Evolutionary conservation across 2,329 filamentous ascomycete species (phyloP).

Genomic region (Pestalotiopsis sp.): DNA sequence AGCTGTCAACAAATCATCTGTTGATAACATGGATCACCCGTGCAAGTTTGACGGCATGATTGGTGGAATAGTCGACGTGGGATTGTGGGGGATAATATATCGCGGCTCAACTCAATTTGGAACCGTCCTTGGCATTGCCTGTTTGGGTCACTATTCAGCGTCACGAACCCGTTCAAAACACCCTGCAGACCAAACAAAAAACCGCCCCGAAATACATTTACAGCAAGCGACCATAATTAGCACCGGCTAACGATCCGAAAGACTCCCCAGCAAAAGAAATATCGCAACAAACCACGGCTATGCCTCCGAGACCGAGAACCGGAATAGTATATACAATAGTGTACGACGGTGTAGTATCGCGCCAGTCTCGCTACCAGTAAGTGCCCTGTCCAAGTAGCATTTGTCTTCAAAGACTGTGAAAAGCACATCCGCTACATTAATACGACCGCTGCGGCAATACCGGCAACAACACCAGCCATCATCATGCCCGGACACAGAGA

Average conservation of each 20-base stretch:
- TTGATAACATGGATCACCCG: not conserved
- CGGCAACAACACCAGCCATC: slow-evolving; percentile 1
- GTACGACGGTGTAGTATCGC: not conserved
- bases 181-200: too few species aligned
- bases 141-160: not conserved
- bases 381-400: not conserved
- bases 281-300: not conserved
- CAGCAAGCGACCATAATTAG: not conserved
- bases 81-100: slow-evolving; percentile 11
- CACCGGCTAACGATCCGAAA: not conserved
- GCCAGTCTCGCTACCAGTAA: not conserved
- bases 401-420: too few species aligned
- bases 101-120: slow-evolving; percentile 11
- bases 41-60: not conserved
- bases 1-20: not conserved
- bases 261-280: not conserved
- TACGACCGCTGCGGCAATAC: not conserved
- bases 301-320: slow-evolving; percentile 4
- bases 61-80: slow-evolving; percentile 3
- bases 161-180: not conserved
- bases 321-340: not conserved
- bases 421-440: not conserved
- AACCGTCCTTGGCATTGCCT: slow-evolving; percentile 3
- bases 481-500: not conserved
- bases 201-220: too few species aligned